These are phyloP conservation scores for Davidsoniella neocaledoniae DNA, from an alignment of 2,329 filamentous ascomycete genomes.

Conservation along the genomic window DNA sequence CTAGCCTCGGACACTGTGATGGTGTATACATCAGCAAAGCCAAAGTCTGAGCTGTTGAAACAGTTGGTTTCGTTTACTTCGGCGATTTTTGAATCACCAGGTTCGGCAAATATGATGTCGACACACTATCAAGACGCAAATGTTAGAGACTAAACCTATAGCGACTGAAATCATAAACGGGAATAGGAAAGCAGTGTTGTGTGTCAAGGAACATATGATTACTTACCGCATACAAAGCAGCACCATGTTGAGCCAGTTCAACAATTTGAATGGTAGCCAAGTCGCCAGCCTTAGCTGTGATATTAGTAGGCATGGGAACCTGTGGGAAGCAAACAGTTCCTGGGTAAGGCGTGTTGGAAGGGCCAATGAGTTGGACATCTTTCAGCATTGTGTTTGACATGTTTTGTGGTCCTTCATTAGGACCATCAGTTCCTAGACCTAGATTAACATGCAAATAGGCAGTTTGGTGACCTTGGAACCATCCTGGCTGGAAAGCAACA, in stretches of 20 bases:
- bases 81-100: slow-evolving; percentile 46
- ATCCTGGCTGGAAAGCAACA: slow-evolving; percentile 81
- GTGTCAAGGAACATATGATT: not conserved
- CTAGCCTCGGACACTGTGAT: slow-evolving; percentile 33
- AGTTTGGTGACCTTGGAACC: slow-evolving; percentile 77
- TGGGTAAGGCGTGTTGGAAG: slow-evolving; percentile 67
- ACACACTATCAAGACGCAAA: slow-evolving; percentile 49
- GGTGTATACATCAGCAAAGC: slow-evolving; percentile 63
- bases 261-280: slow-evolving; percentile 82
- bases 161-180: not conserved
- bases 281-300: slow-evolving; percentile 61
- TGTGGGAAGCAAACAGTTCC: slow-evolving; percentile 82
- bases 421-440: slow-evolving; percentile 56
- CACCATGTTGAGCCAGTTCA: slow-evolving; percentile 69
- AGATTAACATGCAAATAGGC: slow-evolving; percentile 85
- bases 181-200: no score
- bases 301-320: slow-evolving; percentile 61
- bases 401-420: slow-evolving; percentile 53
- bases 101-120: slow-evolving; percentile 80
- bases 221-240: slow-evolving; percentile 62
- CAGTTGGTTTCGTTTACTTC: slow-evolving; percentile 71
- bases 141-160: not conserved
- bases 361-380: slow-evolving; percentile 69
- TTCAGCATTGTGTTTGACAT: slow-evolving; percentile 73
- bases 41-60: slow-evolving; percentile 67